These are phyloP conservation scores for Cyberlindnera sargentensis DNA, from an alignment of 805 yeast species.

Conservation along the genomic window DNA sequence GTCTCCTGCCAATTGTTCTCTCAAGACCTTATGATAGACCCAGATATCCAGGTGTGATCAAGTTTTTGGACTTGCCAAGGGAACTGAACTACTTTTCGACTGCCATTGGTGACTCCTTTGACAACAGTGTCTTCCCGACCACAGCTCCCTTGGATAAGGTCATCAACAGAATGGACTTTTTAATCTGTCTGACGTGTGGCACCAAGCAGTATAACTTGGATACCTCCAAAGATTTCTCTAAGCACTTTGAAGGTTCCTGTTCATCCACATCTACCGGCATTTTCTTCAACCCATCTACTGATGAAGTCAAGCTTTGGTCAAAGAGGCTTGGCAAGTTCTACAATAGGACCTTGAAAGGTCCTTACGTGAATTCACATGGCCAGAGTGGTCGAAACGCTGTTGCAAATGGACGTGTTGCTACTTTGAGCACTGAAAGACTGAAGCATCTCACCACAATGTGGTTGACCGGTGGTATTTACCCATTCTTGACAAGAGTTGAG, in stretches of 20 bases:
- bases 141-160: conserved; percentile 3
- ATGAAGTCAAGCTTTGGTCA: conserved; percentile 23
- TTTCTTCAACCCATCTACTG: conserved; percentile 30
- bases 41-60: conserved; percentile 46
- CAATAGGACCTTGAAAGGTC: conserved; percentile 45
- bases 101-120: conserved; percentile 15
- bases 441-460: conserved; percentile 50
- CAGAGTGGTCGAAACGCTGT: conserved; percentile 55
- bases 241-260: conserved; percentile 22
- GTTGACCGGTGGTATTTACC: conserved; percentile 52
- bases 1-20: background rate
- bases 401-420: conserved; percentile 49
- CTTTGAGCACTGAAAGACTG: conserved; percentile 46
- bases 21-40: background rate
- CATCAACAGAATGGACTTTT: conserved; percentile 31
- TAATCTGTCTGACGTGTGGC: conserved; percentile 42
- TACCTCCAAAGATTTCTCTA: conserved; percentile 26
- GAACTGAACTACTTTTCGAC: conserved; percentile 35
- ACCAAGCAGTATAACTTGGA: conserved; percentile 28
- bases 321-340: conserved; percentile 20
- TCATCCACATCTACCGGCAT: conserved; percentile 25
- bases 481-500: conserved; percentile 32
- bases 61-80: conserved; percentile 45
- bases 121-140: conserved; percentile 10
- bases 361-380: conserved; percentile 70